phyloP scores from a whole-genome alignment of 768 basidiomycete genomes.

The Fomitopsis serialis region DNA sequence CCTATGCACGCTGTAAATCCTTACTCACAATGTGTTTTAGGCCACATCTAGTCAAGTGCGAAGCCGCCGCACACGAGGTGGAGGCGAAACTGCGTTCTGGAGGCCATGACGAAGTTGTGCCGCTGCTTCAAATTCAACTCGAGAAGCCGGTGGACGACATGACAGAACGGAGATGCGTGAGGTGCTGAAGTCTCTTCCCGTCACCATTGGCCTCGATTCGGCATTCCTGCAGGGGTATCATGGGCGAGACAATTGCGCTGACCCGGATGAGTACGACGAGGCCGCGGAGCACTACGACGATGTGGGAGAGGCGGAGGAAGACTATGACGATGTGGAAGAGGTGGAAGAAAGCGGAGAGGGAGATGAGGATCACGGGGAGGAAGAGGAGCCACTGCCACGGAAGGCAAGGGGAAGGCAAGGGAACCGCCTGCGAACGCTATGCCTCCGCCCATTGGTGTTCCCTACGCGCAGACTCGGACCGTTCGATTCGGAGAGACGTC shows the following conservation, averaged over 20 bases:
- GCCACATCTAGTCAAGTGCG: not conserved
- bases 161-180: constrained; percentile 8
- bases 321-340: no score
- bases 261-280: not conserved
- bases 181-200: constrained; percentile 9
- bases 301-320: no score
- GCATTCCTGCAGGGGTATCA: not conserved
- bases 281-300: not conserved
- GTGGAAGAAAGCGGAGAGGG: no score
- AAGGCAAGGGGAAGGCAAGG: no score
- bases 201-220: constrained; percentile 6
- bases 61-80: not conserved
- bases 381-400: no score
- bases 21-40: not conserved
- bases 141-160: constrained; percentile 11
- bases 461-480: no score
- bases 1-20: not conserved
- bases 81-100: not conserved
- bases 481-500: no score
- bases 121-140: constrained; percentile 3
- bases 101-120: not conserved
- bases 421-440: no score
- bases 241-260: not conserved
- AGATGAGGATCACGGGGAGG: no score
- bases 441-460: no score